Conservation (phyloP, 2,329 filamentous ascomycete genomes). For the Xylariaceae sp. region DNA sequence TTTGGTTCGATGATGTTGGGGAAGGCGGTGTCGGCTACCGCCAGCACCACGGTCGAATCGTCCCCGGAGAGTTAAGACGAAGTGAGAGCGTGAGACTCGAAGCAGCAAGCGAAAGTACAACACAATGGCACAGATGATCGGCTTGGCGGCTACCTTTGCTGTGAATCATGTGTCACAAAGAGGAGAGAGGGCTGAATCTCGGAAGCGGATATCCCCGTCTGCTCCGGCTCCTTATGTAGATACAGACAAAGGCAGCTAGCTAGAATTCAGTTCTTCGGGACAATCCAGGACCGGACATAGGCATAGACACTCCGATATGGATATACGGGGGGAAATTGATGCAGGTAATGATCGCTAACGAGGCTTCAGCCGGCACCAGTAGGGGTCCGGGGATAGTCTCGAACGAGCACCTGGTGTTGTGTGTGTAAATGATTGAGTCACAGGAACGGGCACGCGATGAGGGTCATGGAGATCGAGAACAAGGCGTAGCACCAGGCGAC, state of each 20-base stretch:
- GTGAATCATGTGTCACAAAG: conserved; percentile 1
- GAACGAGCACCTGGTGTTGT: neutral
- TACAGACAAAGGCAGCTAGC: neutral
- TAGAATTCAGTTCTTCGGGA: neutral
- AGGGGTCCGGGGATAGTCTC: conserved; percentile 6
- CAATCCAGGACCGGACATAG: conserved; percentile 12
- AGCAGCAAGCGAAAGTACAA: conserved; percentile 2
- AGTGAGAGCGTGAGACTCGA: conserved; percentile 1
- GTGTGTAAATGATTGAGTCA: conserved; percentile 1
- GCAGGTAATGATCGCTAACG: conserved; percentile 4
- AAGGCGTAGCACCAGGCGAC: conserved; percentile 1
- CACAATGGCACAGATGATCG: conserved; percentile 7
- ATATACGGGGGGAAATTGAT: conserved; percentile 17
- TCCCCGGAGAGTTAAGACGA: conserved; percentile 22
- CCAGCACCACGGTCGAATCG: conserved; percentile 32
- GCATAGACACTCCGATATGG: conserved; percentile 9
- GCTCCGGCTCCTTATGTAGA: neutral
- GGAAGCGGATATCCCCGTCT: neutral
- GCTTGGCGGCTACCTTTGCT: conserved; percentile 12
- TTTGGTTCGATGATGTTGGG: conserved; percentile 33
- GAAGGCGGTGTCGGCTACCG: conserved; percentile 32
- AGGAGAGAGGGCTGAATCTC: neutral
- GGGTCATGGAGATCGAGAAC: conserved; percentile 15
- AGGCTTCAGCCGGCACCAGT: conserved; percentile 8
- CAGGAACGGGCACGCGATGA: conserved; percentile 9